Evolutionary conservation across 495 filamentous ascomycete species (phyloP), one percentile per base, ranked within the genome.

Genomic region (Evernia prunastri): DNA sequence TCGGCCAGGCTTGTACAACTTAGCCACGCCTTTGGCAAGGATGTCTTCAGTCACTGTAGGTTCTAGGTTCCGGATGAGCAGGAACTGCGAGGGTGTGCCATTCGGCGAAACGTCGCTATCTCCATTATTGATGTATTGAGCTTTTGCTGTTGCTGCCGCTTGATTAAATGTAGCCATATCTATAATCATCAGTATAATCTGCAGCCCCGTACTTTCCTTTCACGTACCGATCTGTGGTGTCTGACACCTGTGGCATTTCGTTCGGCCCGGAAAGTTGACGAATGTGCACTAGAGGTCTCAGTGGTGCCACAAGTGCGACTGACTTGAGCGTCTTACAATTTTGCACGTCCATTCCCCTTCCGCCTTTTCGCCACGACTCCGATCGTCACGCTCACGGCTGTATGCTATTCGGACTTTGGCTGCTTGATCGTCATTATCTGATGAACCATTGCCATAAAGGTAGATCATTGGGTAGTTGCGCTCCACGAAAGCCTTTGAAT

Each of bases 81-180:
- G 77, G 64, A 92, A 92, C 59, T 94, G 91, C 3, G 90, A 93
- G 2, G 90, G 84, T 7, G 82, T 82, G 56, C 84, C 82, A 51
- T 93, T 86, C 7, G 87, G 82, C 11, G 88, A 87, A 53, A 85
- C 89, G 73, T 96, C 92, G 49, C 89, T 91, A 69, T 92, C 88
- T 27, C 91, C 91, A 60, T 81, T 89, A 63, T 87, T 89, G 23
- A 77, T 78, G 31, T 81, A 79, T 20, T 68, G 58, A 58, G 64
- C 60, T 65, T 72, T 68, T 10, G 54, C 40, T 29, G 56, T 53
- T 27, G 43, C 43, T 27, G 43, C 43, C 25, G 59, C 27, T 36
- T 39, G 43, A 10, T 36, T 54, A 33, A 60, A 66, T 15, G 57
- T 37, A 42, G 61, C 59, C 58, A 69, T 66, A 31, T 69, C 66